phyloP scores from a whole-genome alignment of 768 basidiomycete genomes.

The Tylopilus felleus region DNA sequence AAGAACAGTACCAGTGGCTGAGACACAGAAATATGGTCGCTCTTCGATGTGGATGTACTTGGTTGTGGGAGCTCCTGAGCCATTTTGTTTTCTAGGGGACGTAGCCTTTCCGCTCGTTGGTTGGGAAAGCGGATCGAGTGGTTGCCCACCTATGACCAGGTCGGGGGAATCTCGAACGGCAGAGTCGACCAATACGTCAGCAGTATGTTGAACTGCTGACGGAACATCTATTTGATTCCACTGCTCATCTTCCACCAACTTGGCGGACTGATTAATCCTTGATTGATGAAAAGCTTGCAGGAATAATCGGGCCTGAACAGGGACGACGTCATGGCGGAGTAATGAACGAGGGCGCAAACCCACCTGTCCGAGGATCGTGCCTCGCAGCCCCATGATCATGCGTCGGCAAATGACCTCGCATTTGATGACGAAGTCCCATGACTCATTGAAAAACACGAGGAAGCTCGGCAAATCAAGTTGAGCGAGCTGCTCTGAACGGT shows the following conservation, averaged over 20 bases:
- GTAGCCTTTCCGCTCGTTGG: conserved; percentile 9
- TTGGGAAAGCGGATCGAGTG: not conserved
- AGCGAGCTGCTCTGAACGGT: conserved; percentile 78
- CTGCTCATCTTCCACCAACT: conserved; percentile 91
- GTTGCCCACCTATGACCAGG: conserved; percentile 40
- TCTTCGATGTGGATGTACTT: conserved; percentile 82
- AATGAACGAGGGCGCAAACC: conserved; percentile 14
- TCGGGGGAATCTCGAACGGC: conserved; percentile 81
- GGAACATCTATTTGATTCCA: conserved; percentile 82
- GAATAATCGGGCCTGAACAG: conserved; percentile 75
- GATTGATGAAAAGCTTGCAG: conserved; percentile 82
- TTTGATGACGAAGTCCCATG: conserved; percentile 87
- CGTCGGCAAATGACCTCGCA: conserved; percentile 82
- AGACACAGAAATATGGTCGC: conserved; percentile 78
- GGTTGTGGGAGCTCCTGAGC: conserved; percentile 29
- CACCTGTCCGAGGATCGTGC: conserved; percentile 81
- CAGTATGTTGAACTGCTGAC: conserved; percentile 59
- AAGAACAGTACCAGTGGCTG: conserved; percentile 76
- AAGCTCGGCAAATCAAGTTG: conserved; percentile 71
- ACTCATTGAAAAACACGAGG: conserved; percentile 73
- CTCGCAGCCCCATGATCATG: conserved; percentile 93
- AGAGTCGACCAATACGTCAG: conserved; percentile 71
- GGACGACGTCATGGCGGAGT: not conserved
- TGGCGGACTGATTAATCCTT: conserved; percentile 76
- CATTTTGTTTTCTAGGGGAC: conserved; percentile 21